Percentiles rank a stretch among this genome's conserved stretches.
phyloP scores from a whole-genome alignment of 805 yeast species.

The Blastobotrys robertii region DNA sequence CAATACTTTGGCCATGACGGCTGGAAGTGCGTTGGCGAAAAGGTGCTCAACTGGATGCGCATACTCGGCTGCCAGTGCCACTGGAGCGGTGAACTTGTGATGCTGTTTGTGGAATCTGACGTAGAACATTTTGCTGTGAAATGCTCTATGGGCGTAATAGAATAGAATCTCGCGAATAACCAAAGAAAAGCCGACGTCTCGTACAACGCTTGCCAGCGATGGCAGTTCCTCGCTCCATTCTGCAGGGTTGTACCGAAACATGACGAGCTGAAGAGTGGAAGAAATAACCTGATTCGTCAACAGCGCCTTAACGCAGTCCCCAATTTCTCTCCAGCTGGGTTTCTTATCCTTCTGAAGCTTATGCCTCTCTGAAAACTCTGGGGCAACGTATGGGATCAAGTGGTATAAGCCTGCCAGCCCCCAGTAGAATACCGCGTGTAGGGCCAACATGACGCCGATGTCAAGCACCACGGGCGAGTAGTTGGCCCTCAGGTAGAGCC shows the following conservation, averaged over 20 bases:
- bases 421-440: background rate
- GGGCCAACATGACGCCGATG: too few species aligned
- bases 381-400: slow-evolving; percentile 3
- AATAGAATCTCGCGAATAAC: slow-evolving; percentile 9
- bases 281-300: slow-evolving; percentile 6
- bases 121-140: slow-evolving; percentile 5
- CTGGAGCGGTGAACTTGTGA: slow-evolving; percentile 11
- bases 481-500: too few species aligned
- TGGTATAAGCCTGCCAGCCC: background rate
- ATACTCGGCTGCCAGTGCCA: slow-evolving; percentile 9
- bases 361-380: slow-evolving; percentile 8
- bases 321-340: slow-evolving; percentile 9
- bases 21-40: slow-evolving; percentile 15
- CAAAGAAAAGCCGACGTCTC: slow-evolving; percentile 4
- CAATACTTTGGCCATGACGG: slow-evolving; percentile 8
- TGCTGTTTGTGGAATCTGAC: slow-evolving; percentile 8
- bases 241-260: background rate
- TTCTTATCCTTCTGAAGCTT: slow-evolving; percentile 10
- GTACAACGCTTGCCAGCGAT: slow-evolving; percentile 1
- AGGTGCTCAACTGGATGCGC: slow-evolving; percentile 8
- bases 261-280: slow-evolving; percentile 2
- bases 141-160: slow-evolving; percentile 6
- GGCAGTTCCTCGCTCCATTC: background rate
- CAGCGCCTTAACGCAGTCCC: slow-evolving; percentile 6
- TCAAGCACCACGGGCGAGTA: too few species aligned